phyloP scores from a whole-genome alignment of 768 basidiomycete genomes.

The Russula compacta region DNA sequence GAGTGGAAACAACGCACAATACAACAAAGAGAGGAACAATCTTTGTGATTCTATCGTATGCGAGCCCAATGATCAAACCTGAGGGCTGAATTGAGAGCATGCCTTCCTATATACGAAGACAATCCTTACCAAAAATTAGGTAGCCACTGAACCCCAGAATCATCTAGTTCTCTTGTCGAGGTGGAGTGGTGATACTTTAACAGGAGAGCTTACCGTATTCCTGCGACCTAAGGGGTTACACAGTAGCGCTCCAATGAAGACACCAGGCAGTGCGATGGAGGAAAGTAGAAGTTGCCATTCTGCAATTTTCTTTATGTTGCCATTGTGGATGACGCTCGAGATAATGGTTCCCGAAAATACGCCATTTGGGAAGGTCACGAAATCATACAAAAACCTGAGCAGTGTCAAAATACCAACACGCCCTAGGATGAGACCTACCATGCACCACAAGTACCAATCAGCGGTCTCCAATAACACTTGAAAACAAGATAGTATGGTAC shows the following conservation, averaged over 20 bases:
- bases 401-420: neutral
- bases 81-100: neutral
- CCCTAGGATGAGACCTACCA: conserved; percentile 36
- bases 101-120: neutral
- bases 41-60: conserved; percentile 53
- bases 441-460: conserved; percentile 66
- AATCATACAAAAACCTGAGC: conserved; percentile 61
- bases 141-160: conserved; percentile 62
- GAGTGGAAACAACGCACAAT: conserved; percentile 36
- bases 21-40: conserved; percentile 59
- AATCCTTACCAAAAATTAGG: conserved; percentile 45
- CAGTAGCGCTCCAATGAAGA: conserved; percentile 30
- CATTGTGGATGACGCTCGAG: conserved; percentile 49
- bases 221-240: conserved; percentile 48
- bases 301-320: conserved; percentile 48
- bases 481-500: conserved; percentile 56
- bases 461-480: conserved; percentile 54
- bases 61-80: conserved; percentile 50
- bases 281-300: conserved; percentile 65
- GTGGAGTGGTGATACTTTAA: neutral
- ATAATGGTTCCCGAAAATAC: conserved; percentile 64
- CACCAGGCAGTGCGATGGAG: conserved; percentile 52
- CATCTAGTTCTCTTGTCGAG: conserved; percentile 35
- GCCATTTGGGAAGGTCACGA: conserved; percentile 61
- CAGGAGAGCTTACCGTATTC: conserved; percentile 38